Base-by-base conservation (phyloP, 345 rosid genomes). In the Capsella bursapastoris region DNA sequence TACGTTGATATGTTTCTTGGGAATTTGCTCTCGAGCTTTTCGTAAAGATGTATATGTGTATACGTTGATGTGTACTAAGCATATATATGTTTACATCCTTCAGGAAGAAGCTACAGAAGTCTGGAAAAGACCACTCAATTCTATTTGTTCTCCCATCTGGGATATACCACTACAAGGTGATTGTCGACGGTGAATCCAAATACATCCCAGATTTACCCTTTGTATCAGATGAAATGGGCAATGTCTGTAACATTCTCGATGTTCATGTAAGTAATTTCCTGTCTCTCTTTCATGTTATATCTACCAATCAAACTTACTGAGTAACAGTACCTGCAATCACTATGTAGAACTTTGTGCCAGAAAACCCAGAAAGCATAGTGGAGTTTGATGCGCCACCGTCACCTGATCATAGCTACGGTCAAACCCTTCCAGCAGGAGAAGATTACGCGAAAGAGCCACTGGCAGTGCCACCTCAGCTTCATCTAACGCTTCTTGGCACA, bases 111-210 rank as follows among this genome's bases (percentile, higher is more conserved):
- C 77, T 95, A 35, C 98, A 88, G 79, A 86, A 90, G 81, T 83
- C 92, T 35, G 92, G 94, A 13, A 89, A 90, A 81, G 99, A 95
- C 77, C 85, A 86, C 69, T 84, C 97, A 9, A 71, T 95, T 57
- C 85, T 92, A 27, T 65, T 92, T 79, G 97, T 95, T 58, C 89
- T 95, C 63, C 89, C 84, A 4, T 86, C 88, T 22, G 98, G 96
- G 15, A 49, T 89, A 71, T 95, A 86, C 82, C 99, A 90, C 66
- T 95, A 89, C 84, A 95, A 79, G 85, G 83, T 92, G 75, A 82
- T 92, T 25, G 96, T 92, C 8, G 99, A 95, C 72, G 98, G 96
- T 12, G 86, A 95, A 69, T 74, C 80, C 87, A 92, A 89, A 88
- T 72, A 89, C 85, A 73, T 74, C 29, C 94, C 99, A 7, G 99